A percentile compares a stretch with the other conserved stretches of the same genome.
These are phyloP conservation scores for Ogataea salicorniae DNA, from an alignment of 805 yeast species.

Conservation along the genomic window DNA sequence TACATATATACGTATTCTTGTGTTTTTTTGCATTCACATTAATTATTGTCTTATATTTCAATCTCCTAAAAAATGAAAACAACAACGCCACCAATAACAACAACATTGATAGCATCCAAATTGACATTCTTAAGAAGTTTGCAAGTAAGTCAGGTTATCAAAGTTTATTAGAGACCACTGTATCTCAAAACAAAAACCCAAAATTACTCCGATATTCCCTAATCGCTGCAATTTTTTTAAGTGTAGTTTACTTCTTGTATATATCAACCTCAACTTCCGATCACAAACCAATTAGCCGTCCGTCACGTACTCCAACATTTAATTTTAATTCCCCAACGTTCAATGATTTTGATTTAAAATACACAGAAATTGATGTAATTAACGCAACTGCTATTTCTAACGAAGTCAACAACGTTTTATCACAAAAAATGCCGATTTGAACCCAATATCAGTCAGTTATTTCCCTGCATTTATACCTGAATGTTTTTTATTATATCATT, in stretches of 20 bases:
- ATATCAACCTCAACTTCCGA: neutral
- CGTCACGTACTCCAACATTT: neutral
- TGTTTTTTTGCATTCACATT: too few relatives aligned
- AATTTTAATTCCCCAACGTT: neutral
- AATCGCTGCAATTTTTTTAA: too few relatives aligned
- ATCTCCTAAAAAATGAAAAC: too few relatives aligned
- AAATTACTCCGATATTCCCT: too few relatives aligned
- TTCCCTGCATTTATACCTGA: slow-evolving; percentile 58
- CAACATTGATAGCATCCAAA: too few relatives aligned
- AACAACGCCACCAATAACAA: too few relatives aligned
- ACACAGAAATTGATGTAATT: slow-evolving; percentile 32
- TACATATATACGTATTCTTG: too few relatives aligned
- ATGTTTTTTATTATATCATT: slow-evolving; percentile 54
- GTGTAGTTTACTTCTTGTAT: neutral
- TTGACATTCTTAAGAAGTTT: too few relatives aligned
- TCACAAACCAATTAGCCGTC: neutral
- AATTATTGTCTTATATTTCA: too few relatives aligned
- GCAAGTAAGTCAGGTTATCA: too few relatives aligned
- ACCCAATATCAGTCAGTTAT: slow-evolving; percentile 53
- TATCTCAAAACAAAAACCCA: too few relatives aligned
- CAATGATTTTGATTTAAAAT: slow-evolving; percentile 21
- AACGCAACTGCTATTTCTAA: slow-evolving; percentile 56
- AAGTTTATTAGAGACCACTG: too few relatives aligned
- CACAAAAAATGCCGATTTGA: slow-evolving; percentile 45
- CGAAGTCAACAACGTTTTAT: slow-evolving; percentile 47